A percentile compares a stretch with the other conserved stretches of the same genome.
These are phyloP conservation scores for Aspergillus proliferans DNA, from an alignment of 2,329 filamentous ascomycete species.

Conservation along the genomic window DNA sequence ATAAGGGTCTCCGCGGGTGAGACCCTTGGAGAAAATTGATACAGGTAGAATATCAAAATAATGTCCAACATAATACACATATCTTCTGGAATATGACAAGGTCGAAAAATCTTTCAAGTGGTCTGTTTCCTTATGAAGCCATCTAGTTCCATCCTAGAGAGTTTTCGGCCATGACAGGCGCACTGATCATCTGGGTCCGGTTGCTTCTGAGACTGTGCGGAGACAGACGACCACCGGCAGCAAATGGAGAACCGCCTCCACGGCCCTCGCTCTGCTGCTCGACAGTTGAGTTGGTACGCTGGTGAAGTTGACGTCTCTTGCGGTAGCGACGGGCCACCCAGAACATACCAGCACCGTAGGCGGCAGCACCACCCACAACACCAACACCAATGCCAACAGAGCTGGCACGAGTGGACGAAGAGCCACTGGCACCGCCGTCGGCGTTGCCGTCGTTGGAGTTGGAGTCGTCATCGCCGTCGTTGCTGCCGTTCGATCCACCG, in stretches of 20 bases:
- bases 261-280: slow-evolving; percentile 63
- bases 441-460: slow-evolving; percentile 30
- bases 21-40: slow-evolving; percentile 13
- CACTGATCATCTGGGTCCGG: slow-evolving; percentile 70
- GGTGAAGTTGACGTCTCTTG: slow-evolving; percentile 71
- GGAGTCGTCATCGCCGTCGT: slow-evolving; percentile 35
- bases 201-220: slow-evolving; percentile 64
- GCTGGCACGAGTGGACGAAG: slow-evolving; percentile 32
- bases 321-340: slow-evolving; percentile 85
- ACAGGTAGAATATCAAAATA: slow-evolving; percentile 19
- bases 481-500: slow-evolving; percentile 37
- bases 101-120: not conserved
- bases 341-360: slow-evolving; percentile 95
- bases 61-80: slow-evolving; percentile 12
- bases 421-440: slow-evolving; percentile 46
- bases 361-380: slow-evolving; percentile 68
- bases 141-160: slow-evolving; percentile 85
- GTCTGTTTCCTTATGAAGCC: not conserved
- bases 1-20: slow-evolving; percentile 9
- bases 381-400: slow-evolving; percentile 67
- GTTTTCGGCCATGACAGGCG: slow-evolving; percentile 88
- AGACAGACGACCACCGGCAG: slow-evolving; percentile 41
- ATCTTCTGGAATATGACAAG: not conserved
- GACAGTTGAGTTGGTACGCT: slow-evolving; percentile 65
- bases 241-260: slow-evolving; percentile 33